These are phyloP conservation scores for Citeromyces siamensis DNA, from an alignment of 1,139 yeast species.

Conservation along the genomic window DNA sequence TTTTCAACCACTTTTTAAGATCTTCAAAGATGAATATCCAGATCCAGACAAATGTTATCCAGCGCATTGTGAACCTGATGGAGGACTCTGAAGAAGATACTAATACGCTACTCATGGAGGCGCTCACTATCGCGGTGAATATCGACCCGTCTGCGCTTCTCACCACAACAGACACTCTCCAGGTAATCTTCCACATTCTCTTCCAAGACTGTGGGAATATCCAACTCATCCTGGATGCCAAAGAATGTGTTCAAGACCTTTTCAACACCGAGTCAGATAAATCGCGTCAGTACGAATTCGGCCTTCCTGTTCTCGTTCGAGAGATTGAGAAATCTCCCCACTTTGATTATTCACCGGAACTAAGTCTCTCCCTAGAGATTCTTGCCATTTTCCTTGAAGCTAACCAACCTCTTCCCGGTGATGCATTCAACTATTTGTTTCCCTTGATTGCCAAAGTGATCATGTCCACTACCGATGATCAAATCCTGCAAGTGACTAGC, in stretches of 20 bases:
- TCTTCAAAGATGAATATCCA: constrained; percentile 13
- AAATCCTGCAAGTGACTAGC: constrained; percentile 66
- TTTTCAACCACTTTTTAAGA: constrained; percentile 33
- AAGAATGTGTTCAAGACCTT: constrained; percentile 45
- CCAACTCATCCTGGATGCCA: constrained; percentile 45
- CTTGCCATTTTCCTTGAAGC: constrained; percentile 40
- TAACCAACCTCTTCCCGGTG: constrained; percentile 25
- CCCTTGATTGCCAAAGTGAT: constrained; percentile 41
- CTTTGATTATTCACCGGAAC: constrained; percentile 40
- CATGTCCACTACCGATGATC: constrained; percentile 55
- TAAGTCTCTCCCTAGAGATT: constrained; percentile 57
- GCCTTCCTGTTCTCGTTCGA: constrained; percentile 36
- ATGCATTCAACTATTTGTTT: constrained; percentile 35
- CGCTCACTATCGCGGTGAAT: constrained; percentile 42
- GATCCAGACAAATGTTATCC: constrained; percentile 25
- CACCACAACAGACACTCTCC: constrained; percentile 28
- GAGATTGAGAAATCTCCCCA: constrained; percentile 19
- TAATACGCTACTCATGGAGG: constrained; percentile 64
- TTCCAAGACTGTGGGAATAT: constrained; percentile 66
- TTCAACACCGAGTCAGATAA: constrained; percentile 34
- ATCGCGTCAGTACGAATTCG: constrained; percentile 32
- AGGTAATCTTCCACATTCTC: constrained; percentile 50
- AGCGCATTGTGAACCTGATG: constrained; percentile 29
- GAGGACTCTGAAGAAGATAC: constrained; percentile 74
- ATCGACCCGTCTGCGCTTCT: constrained; percentile 26